Evolutionary conservation across 2,329 filamentous ascomycete species (phyloP).

Genomic region (Arthrobotrys megalospora): DNA sequence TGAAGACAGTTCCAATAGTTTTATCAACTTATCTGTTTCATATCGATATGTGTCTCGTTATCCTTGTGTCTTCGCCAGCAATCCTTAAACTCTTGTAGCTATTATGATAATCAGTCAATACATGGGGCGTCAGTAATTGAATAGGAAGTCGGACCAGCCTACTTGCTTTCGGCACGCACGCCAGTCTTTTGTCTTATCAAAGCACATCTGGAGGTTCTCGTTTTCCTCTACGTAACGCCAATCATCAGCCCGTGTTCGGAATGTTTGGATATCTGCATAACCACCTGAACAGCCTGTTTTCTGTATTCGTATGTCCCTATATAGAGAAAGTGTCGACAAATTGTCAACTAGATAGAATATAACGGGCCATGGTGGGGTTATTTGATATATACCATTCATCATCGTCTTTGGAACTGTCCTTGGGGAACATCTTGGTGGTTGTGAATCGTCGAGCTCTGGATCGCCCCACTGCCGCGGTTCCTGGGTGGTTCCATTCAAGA

Average conservation of each 20-base stretch:
- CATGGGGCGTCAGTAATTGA: background rate
- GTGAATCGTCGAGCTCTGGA: too few species aligned
- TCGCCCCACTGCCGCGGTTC: too few species aligned
- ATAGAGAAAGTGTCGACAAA: background rate
- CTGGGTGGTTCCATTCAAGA: too few species aligned
- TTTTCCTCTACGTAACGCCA: constrained; percentile 28
- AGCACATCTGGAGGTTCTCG: constrained; percentile 43
- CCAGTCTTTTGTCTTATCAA: constrained; percentile 48
- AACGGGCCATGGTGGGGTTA: too few species aligned
- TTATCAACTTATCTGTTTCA: background rate
- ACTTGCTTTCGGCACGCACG: constrained; percentile 42
- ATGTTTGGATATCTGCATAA: background rate
- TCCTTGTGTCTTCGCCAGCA: constrained; percentile 41
- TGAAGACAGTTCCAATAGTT: background rate
- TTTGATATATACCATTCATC: constrained; percentile 12
- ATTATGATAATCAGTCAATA: constrained; percentile 21
- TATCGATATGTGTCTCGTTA: background rate
- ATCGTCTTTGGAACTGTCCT: background rate
- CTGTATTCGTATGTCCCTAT: constrained; percentile 47
- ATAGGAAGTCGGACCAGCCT: background rate
- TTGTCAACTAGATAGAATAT: background rate
- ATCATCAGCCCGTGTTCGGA: constrained; percentile 1
- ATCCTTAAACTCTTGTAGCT: constrained; percentile 53
- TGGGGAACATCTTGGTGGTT: background rate
- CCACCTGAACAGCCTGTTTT: constrained; percentile 51